Percentiles rank a stretch among this genome's conserved stretches.
phyloP scores from a whole-genome alignment of 2,329 filamentous ascomycete genomes.

The Aspergillus alliaceus region DNA sequence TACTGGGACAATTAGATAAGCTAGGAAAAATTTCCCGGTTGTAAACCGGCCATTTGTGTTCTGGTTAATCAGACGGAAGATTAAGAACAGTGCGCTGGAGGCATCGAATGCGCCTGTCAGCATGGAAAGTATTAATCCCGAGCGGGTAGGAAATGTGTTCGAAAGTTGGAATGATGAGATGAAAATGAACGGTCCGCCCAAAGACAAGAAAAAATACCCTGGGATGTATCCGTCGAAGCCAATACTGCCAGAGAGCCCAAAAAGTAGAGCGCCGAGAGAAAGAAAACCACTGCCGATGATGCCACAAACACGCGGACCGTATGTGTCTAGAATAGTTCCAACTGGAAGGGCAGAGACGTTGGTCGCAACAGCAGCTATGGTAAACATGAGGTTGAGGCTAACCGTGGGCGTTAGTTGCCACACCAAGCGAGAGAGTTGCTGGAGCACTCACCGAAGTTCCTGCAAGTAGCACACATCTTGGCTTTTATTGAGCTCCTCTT shows the following conservation, averaged over 20 bases:
- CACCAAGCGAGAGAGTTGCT: background rate
- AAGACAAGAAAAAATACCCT: constrained; percentile 73
- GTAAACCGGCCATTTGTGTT: constrained; percentile 58
- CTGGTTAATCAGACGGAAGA: constrained; percentile 72
- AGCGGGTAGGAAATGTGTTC: constrained; percentile 75
- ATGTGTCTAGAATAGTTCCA: constrained; percentile 80
- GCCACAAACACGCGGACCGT: constrained; percentile 74
- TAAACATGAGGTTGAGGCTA: constrained; percentile 87
- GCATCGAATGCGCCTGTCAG: constrained; percentile 82
- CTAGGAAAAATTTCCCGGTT: constrained; percentile 68
- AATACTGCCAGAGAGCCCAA: constrained; percentile 65
- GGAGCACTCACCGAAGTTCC: background rate
- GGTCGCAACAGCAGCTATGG: constrained; percentile 80
- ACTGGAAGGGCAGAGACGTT: constrained; percentile 85
- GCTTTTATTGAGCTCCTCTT: constrained; percentile 38
- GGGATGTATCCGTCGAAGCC: constrained; percentile 73
- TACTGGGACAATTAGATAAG: constrained; percentile 69
- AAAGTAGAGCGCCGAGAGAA: constrained; percentile 66
- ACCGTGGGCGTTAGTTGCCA: background rate
- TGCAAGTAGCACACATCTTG: background rate
- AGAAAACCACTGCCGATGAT: constrained; percentile 70
- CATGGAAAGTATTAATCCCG: constrained; percentile 76
- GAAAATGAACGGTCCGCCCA: constrained; percentile 79
- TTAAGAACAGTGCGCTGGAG: constrained; percentile 73
- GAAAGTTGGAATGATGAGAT: constrained; percentile 82